phyloP scores from a whole-genome alignment of 805 yeast genomes.

The Wickerhamomyces kurtzmanii region DNA sequence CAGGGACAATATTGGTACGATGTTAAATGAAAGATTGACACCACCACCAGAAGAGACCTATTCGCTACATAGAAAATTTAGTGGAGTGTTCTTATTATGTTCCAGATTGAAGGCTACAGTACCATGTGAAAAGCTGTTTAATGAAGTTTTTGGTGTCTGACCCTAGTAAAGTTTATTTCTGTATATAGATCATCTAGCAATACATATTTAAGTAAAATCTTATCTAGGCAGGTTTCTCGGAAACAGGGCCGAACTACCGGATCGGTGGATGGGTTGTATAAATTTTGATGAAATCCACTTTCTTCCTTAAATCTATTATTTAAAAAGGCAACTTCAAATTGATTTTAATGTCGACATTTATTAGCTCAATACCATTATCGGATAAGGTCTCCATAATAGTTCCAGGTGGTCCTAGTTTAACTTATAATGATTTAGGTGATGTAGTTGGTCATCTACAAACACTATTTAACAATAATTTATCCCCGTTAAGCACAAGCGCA shows the following conservation, averaged over 20 bases:
- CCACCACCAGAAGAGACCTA: slow-evolving; percentile 99
- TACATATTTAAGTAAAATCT: too few relatives aligned
- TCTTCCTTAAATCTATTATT: too few relatives aligned
- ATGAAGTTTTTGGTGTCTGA: too few relatives aligned
- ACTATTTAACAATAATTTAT: slow-evolving; percentile 27
- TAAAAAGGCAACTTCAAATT: too few relatives aligned
- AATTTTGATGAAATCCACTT: too few relatives aligned
- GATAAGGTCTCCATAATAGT: slow-evolving; percentile 32
- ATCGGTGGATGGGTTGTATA: too few relatives aligned
- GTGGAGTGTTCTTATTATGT: slow-evolving; percentile 89
- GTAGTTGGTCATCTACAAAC: slow-evolving; percentile 40
- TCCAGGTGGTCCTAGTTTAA: slow-evolving; percentile 37
- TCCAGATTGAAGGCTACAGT: slow-evolving; percentile 77
- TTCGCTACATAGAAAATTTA: slow-evolving; percentile 88
- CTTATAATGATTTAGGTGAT: slow-evolving; percentile 32
- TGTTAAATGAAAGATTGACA: slow-evolving; percentile 84
- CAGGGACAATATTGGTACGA: slow-evolving; percentile 73
- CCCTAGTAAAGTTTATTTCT: too few relatives aligned
- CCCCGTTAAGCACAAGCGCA: slow-evolving; percentile 27
- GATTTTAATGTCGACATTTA: slow-evolving; percentile 28
- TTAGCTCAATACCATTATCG: slow-evolving; percentile 23
- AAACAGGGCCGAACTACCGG: too few relatives aligned
- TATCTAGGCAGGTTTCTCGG: too few relatives aligned
- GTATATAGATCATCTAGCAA: too few relatives aligned
- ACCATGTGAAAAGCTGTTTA: slow-evolving; percentile 69